phyloP scores from a whole-genome alignment of 2,329 filamentous ascomycete species.

The Stagonosporopsis rhizophila region DNA sequence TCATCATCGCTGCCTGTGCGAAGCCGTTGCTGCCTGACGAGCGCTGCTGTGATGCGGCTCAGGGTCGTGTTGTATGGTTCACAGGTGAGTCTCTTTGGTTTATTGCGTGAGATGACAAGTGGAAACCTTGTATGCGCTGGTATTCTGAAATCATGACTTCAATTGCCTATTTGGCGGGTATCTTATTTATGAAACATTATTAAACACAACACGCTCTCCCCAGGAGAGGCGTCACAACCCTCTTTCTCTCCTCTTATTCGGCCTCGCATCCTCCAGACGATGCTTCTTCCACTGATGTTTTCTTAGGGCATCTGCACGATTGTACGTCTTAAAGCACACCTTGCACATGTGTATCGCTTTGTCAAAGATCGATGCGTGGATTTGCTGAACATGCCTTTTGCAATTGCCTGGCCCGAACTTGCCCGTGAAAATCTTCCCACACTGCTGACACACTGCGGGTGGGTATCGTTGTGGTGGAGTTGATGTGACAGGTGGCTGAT shows the following conservation, averaged over 20 bases:
- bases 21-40: not conserved
- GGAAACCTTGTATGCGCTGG: too few species aligned
- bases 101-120: not conserved
- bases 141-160: too few species aligned
- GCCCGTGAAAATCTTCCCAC: slow-evolving; percentile 2
- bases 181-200: not conserved
- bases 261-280: slow-evolving; percentile 1
- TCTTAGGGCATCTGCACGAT: slow-evolving; percentile 19
- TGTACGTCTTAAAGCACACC: slow-evolving; percentile 9
- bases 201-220: not conserved
- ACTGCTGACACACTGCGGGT: not conserved
- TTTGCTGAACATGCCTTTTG: slow-evolving; percentile 10
- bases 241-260: slow-evolving; percentile 11
- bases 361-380: not conserved
- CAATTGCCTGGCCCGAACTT: slow-evolving; percentile 11
- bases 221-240: not conserved
- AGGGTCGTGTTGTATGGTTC: not conserved
- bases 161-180: not conserved
- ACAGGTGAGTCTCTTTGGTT: not conserved
- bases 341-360: slow-evolving; percentile 6
- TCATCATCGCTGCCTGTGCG: not conserved
- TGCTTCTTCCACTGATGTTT: slow-evolving; percentile 22
- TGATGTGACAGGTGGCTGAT: not conserved
- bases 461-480: not conserved
- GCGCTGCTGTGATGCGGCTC: not conserved